Conservation (phyloP, 495 filamentous ascomycete genomes). For the Penicillium coffeae region DNA sequence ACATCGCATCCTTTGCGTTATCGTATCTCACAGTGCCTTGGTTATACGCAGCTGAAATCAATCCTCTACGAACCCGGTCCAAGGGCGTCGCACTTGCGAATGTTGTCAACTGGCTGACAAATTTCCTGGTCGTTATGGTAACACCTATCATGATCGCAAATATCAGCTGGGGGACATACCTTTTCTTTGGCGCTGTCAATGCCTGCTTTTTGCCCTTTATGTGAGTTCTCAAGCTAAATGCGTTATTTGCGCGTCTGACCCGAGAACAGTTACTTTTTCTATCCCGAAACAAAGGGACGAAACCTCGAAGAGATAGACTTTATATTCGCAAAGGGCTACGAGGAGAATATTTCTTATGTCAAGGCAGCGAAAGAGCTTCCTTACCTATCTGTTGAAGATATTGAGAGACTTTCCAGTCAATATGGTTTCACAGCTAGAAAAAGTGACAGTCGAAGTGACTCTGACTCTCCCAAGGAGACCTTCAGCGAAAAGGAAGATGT, state of each 20-base stretch:
- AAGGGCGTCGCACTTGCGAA: conserved; percentile 43
- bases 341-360: conserved; percentile 66
- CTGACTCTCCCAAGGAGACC: too few relatives aligned
- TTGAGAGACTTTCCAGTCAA: conserved; percentile 35
- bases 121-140: conserved; percentile 30
- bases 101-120: conserved; percentile 28
- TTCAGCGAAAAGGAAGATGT: too few relatives aligned
- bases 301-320: conserved; percentile 7
- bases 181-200: conserved; percentile 46
- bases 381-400: conserved; percentile 51
- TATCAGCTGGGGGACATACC: conserved; percentile 47
- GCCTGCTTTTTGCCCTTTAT: conserved; percentile 30
- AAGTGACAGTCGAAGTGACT: too few relatives aligned
- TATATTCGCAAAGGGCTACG: conserved; percentile 46
- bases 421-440: too few relatives aligned
- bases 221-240: too few relatives aligned
- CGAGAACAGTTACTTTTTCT: conserved; percentile 12
- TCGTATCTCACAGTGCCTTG: conserved; percentile 29
- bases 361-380: conserved; percentile 63
- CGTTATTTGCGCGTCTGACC: too few relatives aligned
- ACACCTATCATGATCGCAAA: conserved; percentile 23
- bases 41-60: conserved; percentile 66
- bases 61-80: conserved; percentile 59
- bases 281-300: conserved; percentile 4
- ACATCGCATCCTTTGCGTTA: conserved; percentile 1